Percentiles rank a stretch among this genome's conserved stretches.
Conservation (phyloP, 1,284 basidiomycete species). For the Trichosporon sp. region DNA sequence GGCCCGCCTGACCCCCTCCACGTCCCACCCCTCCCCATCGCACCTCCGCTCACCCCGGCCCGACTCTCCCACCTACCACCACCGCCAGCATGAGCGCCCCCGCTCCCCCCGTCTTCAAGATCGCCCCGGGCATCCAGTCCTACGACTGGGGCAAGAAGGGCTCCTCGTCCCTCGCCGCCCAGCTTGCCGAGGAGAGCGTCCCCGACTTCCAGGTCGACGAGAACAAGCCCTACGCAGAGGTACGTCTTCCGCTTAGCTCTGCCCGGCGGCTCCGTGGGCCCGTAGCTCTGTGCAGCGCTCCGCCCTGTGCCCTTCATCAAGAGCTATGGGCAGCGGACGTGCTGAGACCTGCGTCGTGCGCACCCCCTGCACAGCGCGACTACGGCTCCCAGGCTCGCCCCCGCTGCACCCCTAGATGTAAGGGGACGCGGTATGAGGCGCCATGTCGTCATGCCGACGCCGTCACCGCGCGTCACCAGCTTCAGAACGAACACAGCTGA, state of each 20-base stretch:
- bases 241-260: slow-evolving; percentile 36
- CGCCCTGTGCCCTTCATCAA: not conserved
- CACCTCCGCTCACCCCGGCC: not conserved
- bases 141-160: slow-evolving; percentile 60
- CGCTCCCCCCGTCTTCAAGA: slow-evolving; percentile 38
- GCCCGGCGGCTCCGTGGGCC: not conserved
- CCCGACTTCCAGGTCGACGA: slow-evolving; percentile 56
- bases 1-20: not conserved
- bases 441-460: slow-evolving; percentile 1
- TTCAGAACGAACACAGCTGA: not conserved
- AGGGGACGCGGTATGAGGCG: not conserved
- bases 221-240: slow-evolving; percentile 62
- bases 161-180: slow-evolving; percentile 52
- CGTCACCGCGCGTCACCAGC: not conserved
- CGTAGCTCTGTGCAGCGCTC: not conserved
- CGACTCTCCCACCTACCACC: not conserved
- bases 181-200: slow-evolving; percentile 53
- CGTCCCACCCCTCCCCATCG: not conserved
- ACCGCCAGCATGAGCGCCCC: not conserved
- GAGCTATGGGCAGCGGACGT: not conserved
- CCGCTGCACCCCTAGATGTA: not conserved
- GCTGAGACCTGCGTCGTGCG: not conserved
- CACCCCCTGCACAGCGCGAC: not conserved
- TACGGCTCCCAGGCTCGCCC: not conserved
- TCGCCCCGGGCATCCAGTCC: slow-evolving; percentile 45